Evolutionary conservation across 441 rosid genomes (phyloP).

Genomic region (Geranium incanum): DNA sequence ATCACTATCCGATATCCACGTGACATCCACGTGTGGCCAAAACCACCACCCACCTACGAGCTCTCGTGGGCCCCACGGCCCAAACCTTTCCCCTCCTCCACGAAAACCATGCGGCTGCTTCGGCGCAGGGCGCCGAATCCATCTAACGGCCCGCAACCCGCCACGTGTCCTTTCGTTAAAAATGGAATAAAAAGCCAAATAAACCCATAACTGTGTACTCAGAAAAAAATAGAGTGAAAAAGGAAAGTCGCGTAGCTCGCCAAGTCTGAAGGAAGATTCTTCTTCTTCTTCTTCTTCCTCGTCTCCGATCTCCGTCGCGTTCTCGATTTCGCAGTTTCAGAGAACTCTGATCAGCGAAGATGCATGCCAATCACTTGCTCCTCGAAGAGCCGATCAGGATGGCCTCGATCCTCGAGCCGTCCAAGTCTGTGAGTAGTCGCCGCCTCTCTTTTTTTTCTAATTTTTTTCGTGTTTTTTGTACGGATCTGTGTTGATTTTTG

Average conservation of each 20-base stretch:
- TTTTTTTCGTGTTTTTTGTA: neutral
- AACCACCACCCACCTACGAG: neutral
- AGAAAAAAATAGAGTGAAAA: neutral
- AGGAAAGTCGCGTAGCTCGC: neutral
- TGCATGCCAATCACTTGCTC: conserved; percentile 84
- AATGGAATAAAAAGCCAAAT: neutral
- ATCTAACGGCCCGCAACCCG: neutral
- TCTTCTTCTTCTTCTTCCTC: neutral
- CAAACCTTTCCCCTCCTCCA: conserved; percentile 9
- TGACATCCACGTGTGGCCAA: neutral
- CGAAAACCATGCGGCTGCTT: neutral
- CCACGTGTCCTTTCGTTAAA: neutral
- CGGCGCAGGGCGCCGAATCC: neutral
- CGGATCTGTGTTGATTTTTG: neutral
- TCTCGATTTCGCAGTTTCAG: conserved; percentile 8
- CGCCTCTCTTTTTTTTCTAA: neutral
- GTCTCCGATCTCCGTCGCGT: neutral
- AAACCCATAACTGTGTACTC: too few species aligned
- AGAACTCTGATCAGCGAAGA: conserved; percentile 24
- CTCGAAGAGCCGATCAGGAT: conserved; percentile 96
- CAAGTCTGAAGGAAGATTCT: neutral
- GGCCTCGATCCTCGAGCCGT: conserved; percentile 91
- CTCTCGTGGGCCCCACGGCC: neutral
- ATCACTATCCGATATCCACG: neutral
- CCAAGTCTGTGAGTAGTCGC: conserved; percentile 56